phyloP scores from a whole-genome alignment of 1,139 yeast species.

The Blastobotrys buckinghamii region DNA sequence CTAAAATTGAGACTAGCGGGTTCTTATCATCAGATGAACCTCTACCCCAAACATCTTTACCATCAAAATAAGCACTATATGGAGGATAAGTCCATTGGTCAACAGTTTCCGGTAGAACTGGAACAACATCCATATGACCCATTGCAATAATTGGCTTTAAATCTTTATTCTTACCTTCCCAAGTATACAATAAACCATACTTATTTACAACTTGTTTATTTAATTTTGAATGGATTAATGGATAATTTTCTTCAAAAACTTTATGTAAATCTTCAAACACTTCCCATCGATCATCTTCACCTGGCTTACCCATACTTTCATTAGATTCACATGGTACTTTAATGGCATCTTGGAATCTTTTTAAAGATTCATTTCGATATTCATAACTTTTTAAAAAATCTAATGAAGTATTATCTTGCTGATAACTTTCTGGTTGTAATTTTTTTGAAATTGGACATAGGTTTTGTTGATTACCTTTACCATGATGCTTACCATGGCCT shows the following conservation, averaged over 20 bases:
- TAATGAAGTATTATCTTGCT: neutral
- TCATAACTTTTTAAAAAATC: slow-evolving; percentile 14
- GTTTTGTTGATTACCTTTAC: neutral
- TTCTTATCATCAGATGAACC: slow-evolving; percentile 64
- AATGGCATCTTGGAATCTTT: slow-evolving; percentile 49
- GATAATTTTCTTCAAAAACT: slow-evolving; percentile 53
- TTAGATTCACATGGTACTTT: slow-evolving; percentile 56
- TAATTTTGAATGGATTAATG: slow-evolving; percentile 46
- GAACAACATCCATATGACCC: slow-evolving; percentile 84
- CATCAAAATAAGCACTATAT: slow-evolving; percentile 63
- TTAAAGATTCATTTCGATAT: slow-evolving; percentile 33
- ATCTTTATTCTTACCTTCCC: slow-evolving; percentile 51
- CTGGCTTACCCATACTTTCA: slow-evolving; percentile 48
- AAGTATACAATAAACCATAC: slow-evolving; percentile 59
- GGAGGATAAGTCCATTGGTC: slow-evolving; percentile 66
- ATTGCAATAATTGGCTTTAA: slow-evolving; percentile 62
- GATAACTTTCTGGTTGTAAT: slow-evolving; percentile 4
- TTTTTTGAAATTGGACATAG: slow-evolving; percentile 1
- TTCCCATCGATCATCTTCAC: slow-evolving; percentile 35
- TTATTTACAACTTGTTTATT: slow-evolving; percentile 55
- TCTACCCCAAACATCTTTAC: slow-evolving; percentile 52
- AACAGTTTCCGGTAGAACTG: slow-evolving; percentile 56
- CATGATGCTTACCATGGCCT: neutral
- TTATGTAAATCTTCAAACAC: slow-evolving; percentile 49
- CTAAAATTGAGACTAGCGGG: slow-evolving; percentile 50